These are phyloP conservation scores for Aspergillus kassunensis DNA, from an alignment of 495 filamentous ascomycete genomes.

Conservation along the genomic window DNA sequence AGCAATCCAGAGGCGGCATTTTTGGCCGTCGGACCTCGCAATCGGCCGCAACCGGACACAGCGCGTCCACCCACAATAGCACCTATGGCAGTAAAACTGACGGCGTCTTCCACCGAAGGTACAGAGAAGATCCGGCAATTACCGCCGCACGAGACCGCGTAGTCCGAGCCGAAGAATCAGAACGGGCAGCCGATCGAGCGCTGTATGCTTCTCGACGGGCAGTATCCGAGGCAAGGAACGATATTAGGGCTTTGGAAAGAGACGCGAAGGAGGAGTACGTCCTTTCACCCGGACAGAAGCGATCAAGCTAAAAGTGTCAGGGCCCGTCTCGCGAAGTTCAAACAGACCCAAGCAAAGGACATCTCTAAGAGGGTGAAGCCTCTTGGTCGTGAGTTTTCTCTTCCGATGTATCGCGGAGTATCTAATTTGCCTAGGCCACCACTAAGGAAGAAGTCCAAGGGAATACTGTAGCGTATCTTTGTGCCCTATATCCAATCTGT, in stretches of 20 bases:
- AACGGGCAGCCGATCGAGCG: conserved; percentile 60
- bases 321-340: conserved; percentile 58
- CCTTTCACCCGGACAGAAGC: not conserved
- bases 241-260: conserved; percentile 57
- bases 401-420: too few species aligned
- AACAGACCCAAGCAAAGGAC: conserved; percentile 58
- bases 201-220: conserved; percentile 51
- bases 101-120: conserved; percentile 4
- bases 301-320: conserved; percentile 10
- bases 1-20: not conserved
- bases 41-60: conserved; percentile 8
- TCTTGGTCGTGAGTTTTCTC: conserved; percentile 45
- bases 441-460: too few species aligned
- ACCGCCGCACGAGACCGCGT: conserved; percentile 54
- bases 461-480: too few species aligned
- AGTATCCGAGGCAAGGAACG: conserved; percentile 57
- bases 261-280: conserved; percentile 59
- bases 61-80: conserved; percentile 22
- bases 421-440: not conserved
- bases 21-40: conserved; percentile 15
- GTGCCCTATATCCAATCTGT: too few species aligned
- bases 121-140: conserved; percentile 56
- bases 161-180: conserved; percentile 39
- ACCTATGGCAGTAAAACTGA: conserved; percentile 37
- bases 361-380: conserved; percentile 63